These are phyloP conservation scores for Acanthamoeba lenticulata DNA, from an alignment of 208 protist species.

Conservation along the genomic window DNA sequence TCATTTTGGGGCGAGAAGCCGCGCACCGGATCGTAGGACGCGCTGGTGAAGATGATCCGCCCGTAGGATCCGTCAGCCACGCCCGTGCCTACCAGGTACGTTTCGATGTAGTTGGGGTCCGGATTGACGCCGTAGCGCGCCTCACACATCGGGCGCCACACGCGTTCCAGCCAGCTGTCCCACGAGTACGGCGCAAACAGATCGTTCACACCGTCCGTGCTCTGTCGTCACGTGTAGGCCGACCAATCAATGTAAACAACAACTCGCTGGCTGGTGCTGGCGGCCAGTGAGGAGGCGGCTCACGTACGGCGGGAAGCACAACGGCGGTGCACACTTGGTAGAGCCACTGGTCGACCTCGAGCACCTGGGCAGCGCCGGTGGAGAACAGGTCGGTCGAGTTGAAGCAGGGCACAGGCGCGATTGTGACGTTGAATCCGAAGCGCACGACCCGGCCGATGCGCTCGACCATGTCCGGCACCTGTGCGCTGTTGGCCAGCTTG, in stretches of 20 bases:
- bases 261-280: not conserved
- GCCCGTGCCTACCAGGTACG: slow-evolving; percentile 6
- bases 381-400: not conserved
- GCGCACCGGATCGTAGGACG: not conserved
- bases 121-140: not conserved
- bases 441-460: not conserved
- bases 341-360: slow-evolving; percentile 74
- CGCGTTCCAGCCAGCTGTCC: not conserved
- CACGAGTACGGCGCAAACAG: slow-evolving; percentile 68
- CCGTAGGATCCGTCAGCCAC: not conserved
- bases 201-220: slow-evolving; percentile 74
- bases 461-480: not conserved
- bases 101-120: not conserved
- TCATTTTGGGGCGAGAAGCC: not conserved
- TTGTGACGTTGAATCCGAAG: not conserved
- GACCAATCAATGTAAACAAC: not conserved
- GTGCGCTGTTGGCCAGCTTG: not conserved
- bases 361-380: not conserved
- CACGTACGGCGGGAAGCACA: slow-evolving; percentile 74
- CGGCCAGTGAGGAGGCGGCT: not conserved
- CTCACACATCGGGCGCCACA: not conserved
- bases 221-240: not conserved
- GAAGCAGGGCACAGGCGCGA: not conserved
- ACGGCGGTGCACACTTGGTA: slow-evolving; percentile 87
- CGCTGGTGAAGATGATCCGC: slow-evolving; percentile 42